Percentiles rank a stretch among this genome's conserved stretches.
Conservation (phyloP, 768 basidiomycete species). For the Austroboletus festivus region DNA sequence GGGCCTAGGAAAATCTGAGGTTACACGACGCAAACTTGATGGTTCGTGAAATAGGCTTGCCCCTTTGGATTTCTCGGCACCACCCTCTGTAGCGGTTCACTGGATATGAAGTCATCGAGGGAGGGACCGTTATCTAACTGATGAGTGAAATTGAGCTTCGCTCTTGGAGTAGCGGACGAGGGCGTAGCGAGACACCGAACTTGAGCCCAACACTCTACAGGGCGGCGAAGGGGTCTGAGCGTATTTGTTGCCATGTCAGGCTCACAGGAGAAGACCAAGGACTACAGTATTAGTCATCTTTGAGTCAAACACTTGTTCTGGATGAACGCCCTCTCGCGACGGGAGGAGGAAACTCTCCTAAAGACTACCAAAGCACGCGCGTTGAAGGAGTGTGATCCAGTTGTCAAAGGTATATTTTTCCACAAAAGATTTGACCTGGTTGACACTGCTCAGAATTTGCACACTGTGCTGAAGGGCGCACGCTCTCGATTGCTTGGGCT, state of each 20-base stretch:
- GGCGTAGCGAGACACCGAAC: slow-evolving; percentile 48
- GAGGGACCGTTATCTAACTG: slow-evolving; percentile 64
- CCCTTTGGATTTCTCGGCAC: slow-evolving; percentile 68
- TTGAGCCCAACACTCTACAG: slow-evolving; percentile 14
- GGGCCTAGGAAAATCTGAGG: slow-evolving; percentile 46
- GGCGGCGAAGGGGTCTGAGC: slow-evolving; percentile 14
- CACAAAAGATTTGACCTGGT: not conserved
- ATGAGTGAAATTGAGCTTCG: slow-evolving; percentile 46
- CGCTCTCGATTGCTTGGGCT: slow-evolving; percentile 82
- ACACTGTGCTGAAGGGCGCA: slow-evolving; percentile 76
- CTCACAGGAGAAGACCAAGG: no score
- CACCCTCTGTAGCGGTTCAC: slow-evolving; percentile 51
- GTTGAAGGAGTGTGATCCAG: slow-evolving; percentile 68
- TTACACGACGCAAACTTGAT: not conserved
- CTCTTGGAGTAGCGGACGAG: slow-evolving; percentile 29
- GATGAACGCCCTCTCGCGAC: slow-evolving; percentile 83
- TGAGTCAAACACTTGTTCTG: not conserved
- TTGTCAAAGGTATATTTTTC: slow-evolving; percentile 64
- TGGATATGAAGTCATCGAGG: slow-evolving; percentile 80
- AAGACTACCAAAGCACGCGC: slow-evolving; percentile 81
- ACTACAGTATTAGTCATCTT: no score
- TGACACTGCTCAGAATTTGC: slow-evolving; percentile 62
- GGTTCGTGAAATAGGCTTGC: slow-evolving; percentile 41
- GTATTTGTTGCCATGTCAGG: slow-evolving; percentile 11
- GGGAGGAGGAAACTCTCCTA: slow-evolving; percentile 83